Evolutionary conservation across 2,329 filamentous ascomycete species (phyloP), one percentile per base, ranked within the genome.

Genomic region (Paecilomyces formosus): DNA sequence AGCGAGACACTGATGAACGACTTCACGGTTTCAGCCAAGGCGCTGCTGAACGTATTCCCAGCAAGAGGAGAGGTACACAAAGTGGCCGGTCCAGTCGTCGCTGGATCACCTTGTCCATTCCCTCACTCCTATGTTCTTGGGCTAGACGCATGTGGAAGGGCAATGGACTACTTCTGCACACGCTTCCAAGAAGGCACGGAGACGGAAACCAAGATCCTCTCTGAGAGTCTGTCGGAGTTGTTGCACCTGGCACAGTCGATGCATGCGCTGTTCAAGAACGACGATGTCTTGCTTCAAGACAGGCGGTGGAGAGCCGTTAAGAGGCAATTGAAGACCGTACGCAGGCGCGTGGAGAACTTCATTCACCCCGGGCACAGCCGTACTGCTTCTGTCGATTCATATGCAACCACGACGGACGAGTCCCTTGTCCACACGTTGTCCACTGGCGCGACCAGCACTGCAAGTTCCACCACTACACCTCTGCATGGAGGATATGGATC

Each of bases 111-210:
- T 13, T 53, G 26, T 15, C 39, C 49, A 26, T 54, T 54, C 52
- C 51, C 58, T 9, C 31, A 61, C 31, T 35, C 55, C n/a, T 56
- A 61, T 22, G 49, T 58, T 24, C 49, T 63, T 21, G 62, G 59
- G 5, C 55, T 63, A 21, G 61, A 63, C 56, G 61, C 60, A 28
- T 63, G 62, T 39, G 54, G 61, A 22, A 53, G 61, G 51, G 62
- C 57, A 12, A 22, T 63, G 18, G 53, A 59, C 21, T 56, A 60
- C 51, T 56, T 28, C 26, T 62, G n/a, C 58, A 60, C 30, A 18
- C 56, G 55, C 5, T 28, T 50, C 31, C 53, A 31, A 18, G 18
- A 54, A 21, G 26, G 28, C 24, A 54, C 28, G 1, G 53, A 54
- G 21, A 13, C 53, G 13, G 53, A 54, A 35, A 30, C 12, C 8